Conservation (phyloP, 768 basidiomycete genomes). For the Lentinula raphanica region DNA sequence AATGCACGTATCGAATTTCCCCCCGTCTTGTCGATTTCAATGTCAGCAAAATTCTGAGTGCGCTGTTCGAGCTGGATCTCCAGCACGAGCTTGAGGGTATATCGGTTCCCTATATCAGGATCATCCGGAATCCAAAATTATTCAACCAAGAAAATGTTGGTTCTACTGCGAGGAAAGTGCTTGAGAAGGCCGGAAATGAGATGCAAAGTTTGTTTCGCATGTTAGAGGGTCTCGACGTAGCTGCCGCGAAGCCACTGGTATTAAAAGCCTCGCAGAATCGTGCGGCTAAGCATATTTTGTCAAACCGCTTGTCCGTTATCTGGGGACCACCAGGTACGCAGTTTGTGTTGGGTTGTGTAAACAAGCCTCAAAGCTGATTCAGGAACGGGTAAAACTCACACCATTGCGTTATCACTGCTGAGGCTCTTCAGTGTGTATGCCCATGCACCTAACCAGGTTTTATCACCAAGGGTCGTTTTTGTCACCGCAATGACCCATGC, state of each 20-base stretch:
- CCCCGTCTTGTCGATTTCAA: slow-evolving; percentile 51
- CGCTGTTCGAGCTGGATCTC: slow-evolving; percentile 42
- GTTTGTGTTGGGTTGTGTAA: too few relatives aligned
- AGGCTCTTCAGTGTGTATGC: slow-evolving; percentile 39
- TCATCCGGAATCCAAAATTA: slow-evolving; percentile 36
- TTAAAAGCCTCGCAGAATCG: slow-evolving; percentile 43
- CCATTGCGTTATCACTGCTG: slow-evolving; percentile 40
- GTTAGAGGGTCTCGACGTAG: slow-evolving; percentile 27
- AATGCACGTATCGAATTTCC: slow-evolving; percentile 38
- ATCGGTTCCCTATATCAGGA: slow-evolving; percentile 33
- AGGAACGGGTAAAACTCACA: slow-evolving; percentile 54
- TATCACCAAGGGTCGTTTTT: slow-evolving; percentile 31
- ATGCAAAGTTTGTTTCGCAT: slow-evolving; percentile 39
- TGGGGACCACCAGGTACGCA: slow-evolving; percentile 46
- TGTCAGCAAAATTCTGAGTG: slow-evolving; percentile 39
- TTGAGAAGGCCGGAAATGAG: slow-evolving; percentile 27
- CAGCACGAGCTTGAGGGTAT: slow-evolving; percentile 18
- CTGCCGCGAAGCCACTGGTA: slow-evolving; percentile 32
- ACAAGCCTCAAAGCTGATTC: slow-evolving; percentile 3
- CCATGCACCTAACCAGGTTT: slow-evolving; percentile 15
- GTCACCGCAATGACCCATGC: slow-evolving; percentile 50
- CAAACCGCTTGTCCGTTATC: slow-evolving; percentile 39
- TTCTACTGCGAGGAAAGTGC: slow-evolving; percentile 18
- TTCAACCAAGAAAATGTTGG: slow-evolving; percentile 25
- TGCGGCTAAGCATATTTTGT: slow-evolving; percentile 38